Base-by-base conservation (phyloP, 2,329 filamentous ascomycete genomes). In the Trichoderma atrobrunneum region DNA sequence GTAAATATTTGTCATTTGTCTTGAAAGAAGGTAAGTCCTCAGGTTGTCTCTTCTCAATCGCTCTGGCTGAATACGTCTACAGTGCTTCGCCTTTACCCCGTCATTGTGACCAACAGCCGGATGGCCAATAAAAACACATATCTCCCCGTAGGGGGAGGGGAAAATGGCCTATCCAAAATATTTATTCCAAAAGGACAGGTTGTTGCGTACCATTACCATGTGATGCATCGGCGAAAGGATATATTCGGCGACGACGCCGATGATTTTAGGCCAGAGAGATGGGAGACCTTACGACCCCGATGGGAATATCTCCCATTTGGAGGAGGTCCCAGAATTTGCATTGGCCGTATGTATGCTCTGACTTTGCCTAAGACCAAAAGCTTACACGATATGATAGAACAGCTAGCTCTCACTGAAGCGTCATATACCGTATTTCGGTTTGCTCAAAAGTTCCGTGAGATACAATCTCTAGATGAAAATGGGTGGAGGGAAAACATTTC, bases 1-100 rank as follows among this genome's bases (percentile, higher is more conserved):
- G 43, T n/a, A 48, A 48, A 48, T 48, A 48, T n/a, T 18, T 48
- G 43, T 48, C 43, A 48, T 48, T 48, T 48, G 43, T 48, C 43
- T 48, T 48, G 32, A 48, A 48, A 48, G n/a, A 48, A 48, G 43
- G 43, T 48, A 18, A 48, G 43, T 48, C 43, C n/a, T 18, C 16
- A 48, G 43, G 16, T 48, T 48, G 43, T 48, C 43, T 48, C 16
- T 48, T n/a, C 43, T n/a, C 43, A 48, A n/a, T n/a, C 8, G 43
- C 18, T 48, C 7, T 18, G n/a, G 43, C 43, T 48, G 16, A 48
- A 48, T 48, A 48, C n/a, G 16, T 48, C 21, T 14, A 59, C 48
- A 82, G 81, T 80, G 0, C 76, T 87, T 26, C 81, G 86, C 7
- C 77, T 87, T 24, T 84, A 81, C 72, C 82, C 85, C 1, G 81